A percentile compares a stretch with the other conserved stretches of the same genome.
These are phyloP conservation scores for Paramecium tetraurelia DNA, from an alignment of 73 alveolate species.

Conservation along the genomic window DNA sequence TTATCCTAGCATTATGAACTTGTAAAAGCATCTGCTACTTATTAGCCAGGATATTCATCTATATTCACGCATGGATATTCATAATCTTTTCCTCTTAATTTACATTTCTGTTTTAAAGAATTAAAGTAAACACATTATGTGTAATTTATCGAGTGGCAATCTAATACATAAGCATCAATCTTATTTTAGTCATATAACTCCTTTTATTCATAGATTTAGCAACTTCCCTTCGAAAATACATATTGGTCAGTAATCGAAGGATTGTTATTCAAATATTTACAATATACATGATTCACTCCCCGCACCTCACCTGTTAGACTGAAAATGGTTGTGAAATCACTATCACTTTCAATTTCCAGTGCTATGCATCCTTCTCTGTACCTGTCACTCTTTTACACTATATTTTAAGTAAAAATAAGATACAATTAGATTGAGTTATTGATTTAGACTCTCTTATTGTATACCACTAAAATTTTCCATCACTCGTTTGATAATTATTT, in stretches of 20 bases:
- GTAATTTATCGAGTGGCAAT: neutral
- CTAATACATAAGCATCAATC: neutral
- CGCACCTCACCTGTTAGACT: neutral
- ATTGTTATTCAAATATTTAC: neutral
- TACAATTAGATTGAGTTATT: neutral
- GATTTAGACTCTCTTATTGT: neutral
- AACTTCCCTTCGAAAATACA: neutral
- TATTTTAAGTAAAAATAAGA: neutral
- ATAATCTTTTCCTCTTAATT: neutral
- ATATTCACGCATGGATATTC: slow-evolving; percentile 7
- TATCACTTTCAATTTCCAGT: neutral
- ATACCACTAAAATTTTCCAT: neutral
- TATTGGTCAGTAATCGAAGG: neutral
- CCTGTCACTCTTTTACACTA: neutral
- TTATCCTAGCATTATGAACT: neutral
- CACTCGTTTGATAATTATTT: neutral
- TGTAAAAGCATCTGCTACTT: neutral
- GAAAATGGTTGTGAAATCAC: neutral
- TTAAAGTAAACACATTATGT: neutral
- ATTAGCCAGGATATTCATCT: neutral
- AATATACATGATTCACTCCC: slow-evolving; percentile 34
- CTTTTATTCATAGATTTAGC: neutral
- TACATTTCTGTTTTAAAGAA: neutral
- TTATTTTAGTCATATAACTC: neutral
- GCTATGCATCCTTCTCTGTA: slow-evolving; percentile 27